These are phyloP conservation scores for Aspergillus melleus DNA, from an alignment of 2,329 filamentous ascomycete species.

Conservation along the genomic window DNA sequence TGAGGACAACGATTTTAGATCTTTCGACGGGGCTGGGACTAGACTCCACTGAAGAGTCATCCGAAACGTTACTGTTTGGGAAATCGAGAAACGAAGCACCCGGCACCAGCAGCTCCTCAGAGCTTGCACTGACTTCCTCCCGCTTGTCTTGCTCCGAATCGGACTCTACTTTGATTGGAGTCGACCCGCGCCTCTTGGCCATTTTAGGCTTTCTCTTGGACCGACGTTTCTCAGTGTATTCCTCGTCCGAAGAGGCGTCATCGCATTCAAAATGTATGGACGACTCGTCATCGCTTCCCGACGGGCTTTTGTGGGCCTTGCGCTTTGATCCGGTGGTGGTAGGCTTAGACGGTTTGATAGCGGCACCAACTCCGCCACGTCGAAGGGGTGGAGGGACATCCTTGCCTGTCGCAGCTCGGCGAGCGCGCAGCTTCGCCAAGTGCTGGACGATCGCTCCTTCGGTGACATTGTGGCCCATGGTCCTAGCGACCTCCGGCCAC, in stretches of 20 bases:
- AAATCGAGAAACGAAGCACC: slow-evolving; percentile 19
- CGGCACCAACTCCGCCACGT: slow-evolving; percentile 29
- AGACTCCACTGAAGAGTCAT: neutral
- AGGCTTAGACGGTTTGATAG: slow-evolving; percentile 7
- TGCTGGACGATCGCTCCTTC: slow-evolving; percentile 50
- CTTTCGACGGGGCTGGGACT: neutral
- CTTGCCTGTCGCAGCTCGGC: slow-evolving; percentile 33
- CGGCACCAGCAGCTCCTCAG: slow-evolving; percentile 14
- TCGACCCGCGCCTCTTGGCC: neutral
- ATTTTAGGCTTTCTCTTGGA: neutral
- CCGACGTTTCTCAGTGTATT: neutral
- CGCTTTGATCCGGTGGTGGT: neutral
- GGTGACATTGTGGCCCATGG: slow-evolving; percentile 42
- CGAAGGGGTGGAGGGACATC: slow-evolving; percentile 42
- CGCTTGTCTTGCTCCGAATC: slow-evolving; percentile 9
- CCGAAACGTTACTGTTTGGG: slow-evolving; percentile 8
- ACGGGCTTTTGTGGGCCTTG: neutral
- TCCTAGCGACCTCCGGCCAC: slow-evolving; percentile 41
- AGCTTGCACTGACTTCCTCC: neutral
- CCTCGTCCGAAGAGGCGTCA: slow-evolving; percentile 10
- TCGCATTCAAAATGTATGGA: neutral
- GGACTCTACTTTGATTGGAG: slow-evolving; percentile 8
- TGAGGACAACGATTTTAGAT: slow-evolving; percentile 18
- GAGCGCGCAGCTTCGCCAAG: slow-evolving; percentile 44
- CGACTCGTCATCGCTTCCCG: neutral